These are phyloP conservation scores for Penicillium verhagenii DNA, from an alignment of 495 filamentous ascomycete species.

Conservation along the genomic window DNA sequence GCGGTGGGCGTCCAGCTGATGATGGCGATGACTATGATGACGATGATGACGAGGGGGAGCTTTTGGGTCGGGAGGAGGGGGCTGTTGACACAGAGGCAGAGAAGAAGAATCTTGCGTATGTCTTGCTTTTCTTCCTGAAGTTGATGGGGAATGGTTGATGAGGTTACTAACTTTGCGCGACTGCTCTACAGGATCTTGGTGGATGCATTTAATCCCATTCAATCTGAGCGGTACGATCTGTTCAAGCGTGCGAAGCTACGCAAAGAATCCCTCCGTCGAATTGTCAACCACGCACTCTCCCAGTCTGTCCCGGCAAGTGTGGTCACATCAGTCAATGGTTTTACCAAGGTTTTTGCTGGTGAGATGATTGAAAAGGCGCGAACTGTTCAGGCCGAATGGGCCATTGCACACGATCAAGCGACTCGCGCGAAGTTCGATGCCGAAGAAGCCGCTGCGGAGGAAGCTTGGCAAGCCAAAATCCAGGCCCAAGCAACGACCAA, in stretches of 20 bases:
- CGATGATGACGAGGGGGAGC: conserved; percentile 60
- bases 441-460: conserved; percentile 37
- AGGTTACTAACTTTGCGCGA: conserved; percentile 5
- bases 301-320: conserved; percentile 81
- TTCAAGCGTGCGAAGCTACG: conserved; percentile 70
- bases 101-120: conserved; percentile 65
- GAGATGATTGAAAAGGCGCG: conserved; percentile 79
- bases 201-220: conserved; percentile 62
- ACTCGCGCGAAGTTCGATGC: conserved; percentile 32
- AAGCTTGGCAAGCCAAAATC: conserved; percentile 37
- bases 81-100: conserved; percentile 65
- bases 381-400: conserved; percentile 77
- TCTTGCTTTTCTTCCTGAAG: conserved; percentile 12
- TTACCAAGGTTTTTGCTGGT: conserved; percentile 81
- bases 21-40: conserved; percentile 67
- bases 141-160: background rate
- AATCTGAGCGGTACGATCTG: conserved; percentile 70
- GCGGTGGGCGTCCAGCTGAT: conserved; percentile 47
- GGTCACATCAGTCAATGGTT: conserved; percentile 74
- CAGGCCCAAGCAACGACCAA: conserved; percentile 15
- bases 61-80: conserved; percentile 60
- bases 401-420: conserved; percentile 48
- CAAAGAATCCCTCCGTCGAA: conserved; percentile 61
- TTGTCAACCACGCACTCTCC: conserved; percentile 83
- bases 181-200: conserved; percentile 57